Evolutionary conservation across 1,284 basidiomycete genomes (phyloP).

Genomic region (Apiotrichum porosum): DNA sequence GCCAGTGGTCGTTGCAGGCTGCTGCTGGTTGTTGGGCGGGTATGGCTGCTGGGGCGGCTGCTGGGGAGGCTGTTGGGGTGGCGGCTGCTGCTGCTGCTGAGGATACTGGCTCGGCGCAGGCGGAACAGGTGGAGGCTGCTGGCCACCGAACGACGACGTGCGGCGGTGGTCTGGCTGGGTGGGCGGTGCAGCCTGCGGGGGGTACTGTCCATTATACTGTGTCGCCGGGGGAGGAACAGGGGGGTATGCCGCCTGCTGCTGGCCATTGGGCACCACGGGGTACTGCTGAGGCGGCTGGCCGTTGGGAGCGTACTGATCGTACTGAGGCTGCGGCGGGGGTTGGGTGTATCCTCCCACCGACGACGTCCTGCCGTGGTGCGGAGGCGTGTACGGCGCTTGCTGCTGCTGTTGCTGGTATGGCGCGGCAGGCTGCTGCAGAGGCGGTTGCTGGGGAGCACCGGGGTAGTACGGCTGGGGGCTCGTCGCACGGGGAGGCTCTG

Average conservation of each 20-base stretch:
- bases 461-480: slow-evolving; percentile 4
- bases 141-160: too few species aligned
- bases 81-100: neutral
- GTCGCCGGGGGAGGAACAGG: neutral
- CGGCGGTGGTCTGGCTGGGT: too few species aligned
- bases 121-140: neutral
- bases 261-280: neutral
- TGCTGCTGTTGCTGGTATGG: neutral
- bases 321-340: too few species aligned
- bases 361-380: neutral
- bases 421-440: neutral
- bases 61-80: neutral
- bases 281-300: neutral
- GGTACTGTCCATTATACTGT: neutral
- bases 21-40: neutral
- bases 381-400: slow-evolving; percentile 3
- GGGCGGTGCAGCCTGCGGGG: neutral
- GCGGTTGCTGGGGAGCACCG: too few species aligned
- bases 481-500: neutral
- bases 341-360: too few species aligned
- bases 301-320: neutral
- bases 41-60: neutral
- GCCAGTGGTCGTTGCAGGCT: slow-evolving; percentile 11
- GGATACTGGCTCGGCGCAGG: neutral
- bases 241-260: neutral